These are phyloP conservation scores for Fusarium burgessii DNA, from an alignment of 2,329 filamentous ascomycete species.

Conservation along the genomic window DNA sequence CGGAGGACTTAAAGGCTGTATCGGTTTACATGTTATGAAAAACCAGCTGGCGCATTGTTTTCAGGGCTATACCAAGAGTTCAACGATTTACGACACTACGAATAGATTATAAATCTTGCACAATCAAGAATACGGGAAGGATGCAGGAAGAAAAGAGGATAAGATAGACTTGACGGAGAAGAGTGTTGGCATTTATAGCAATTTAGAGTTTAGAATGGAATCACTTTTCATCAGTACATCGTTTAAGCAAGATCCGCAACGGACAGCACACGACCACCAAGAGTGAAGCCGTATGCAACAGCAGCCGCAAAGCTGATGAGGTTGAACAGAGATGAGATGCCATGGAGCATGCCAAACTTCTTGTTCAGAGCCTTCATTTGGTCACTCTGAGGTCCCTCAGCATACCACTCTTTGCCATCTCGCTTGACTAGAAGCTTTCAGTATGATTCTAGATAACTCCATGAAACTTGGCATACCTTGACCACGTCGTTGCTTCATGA, in stretches of 20 bases:
- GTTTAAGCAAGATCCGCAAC: conserved; percentile 46
- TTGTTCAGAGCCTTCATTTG: conserved; percentile 87
- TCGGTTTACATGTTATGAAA: conserved; percentile 1
- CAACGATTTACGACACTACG: conserved; percentile 43
- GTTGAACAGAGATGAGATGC: conserved; percentile 84
- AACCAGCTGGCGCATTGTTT: conserved; percentile 35
- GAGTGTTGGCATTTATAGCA: conserved; percentile 32
- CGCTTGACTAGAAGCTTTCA: conserved; percentile 71
- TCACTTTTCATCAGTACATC: conserved; percentile 8
- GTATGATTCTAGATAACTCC: neutral
- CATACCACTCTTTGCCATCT: conserved; percentile 89
- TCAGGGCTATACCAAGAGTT: conserved; percentile 38
- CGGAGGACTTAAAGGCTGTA: neutral
- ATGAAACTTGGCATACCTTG: conserved; percentile 70
- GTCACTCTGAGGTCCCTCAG: conserved; percentile 80
- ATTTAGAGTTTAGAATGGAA: conserved; percentile 11
- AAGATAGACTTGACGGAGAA: neutral
- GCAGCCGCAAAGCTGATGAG: conserved; percentile 76
- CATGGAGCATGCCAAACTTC: conserved; percentile 83
- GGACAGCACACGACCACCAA: conserved; percentile 72
- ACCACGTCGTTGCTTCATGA: conserved; percentile 80
- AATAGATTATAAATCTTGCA: conserved; percentile 27
- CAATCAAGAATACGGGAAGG: neutral
- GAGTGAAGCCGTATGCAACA: conserved; percentile 80
- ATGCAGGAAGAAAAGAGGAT: neutral